A percentile compares a stretch with the other conserved stretches of the same genome.
phyloP scores from a whole-genome alignment of 2,329 filamentous ascomycete genomes.

The Ascochyta lentis region DNA sequence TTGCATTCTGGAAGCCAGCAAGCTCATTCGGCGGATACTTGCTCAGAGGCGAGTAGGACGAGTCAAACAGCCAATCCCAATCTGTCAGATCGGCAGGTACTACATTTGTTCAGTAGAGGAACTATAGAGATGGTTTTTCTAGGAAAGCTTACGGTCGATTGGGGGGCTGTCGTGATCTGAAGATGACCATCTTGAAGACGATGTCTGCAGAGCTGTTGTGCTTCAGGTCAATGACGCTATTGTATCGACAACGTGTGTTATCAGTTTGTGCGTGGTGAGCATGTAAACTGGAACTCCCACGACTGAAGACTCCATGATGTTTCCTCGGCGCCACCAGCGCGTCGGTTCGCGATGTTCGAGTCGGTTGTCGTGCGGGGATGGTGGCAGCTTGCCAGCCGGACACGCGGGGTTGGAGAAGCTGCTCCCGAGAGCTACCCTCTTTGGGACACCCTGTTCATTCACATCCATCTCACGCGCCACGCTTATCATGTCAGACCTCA shows the following conservation, averaged over 20 bases:
- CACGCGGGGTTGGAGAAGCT: slow-evolving; percentile 27
- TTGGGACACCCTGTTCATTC: slow-evolving; percentile 4
- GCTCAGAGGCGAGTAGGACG: slow-evolving; percentile 58
- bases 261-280: neutral
- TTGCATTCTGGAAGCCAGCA: slow-evolving; percentile 64
- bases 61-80: slow-evolving; percentile 69
- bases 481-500: slow-evolving; percentile 19
- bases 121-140: neutral
- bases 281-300: neutral
- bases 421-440: slow-evolving; percentile 14
- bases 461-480: neutral
- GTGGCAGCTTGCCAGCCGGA: slow-evolving; percentile 15
- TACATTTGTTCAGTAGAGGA: slow-evolving; percentile 30
- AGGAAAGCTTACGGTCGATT: slow-evolving; percentile 46
- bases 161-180: slow-evolving; percentile 53
- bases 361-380: slow-evolving; percentile 40
- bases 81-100: slow-evolving; percentile 63
- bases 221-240: neutral
- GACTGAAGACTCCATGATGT: slow-evolving; percentile 2
- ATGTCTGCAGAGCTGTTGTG: neutral
- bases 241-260: neutral
- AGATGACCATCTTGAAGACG: slow-evolving; percentile 43
- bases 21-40: slow-evolving; percentile 51
- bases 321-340: slow-evolving; percentile 26
- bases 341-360: slow-evolving; percentile 38